Evolutionary conservation across 208 protist species (phyloP).

Genomic region (Blechomonas ayalai): DNA sequence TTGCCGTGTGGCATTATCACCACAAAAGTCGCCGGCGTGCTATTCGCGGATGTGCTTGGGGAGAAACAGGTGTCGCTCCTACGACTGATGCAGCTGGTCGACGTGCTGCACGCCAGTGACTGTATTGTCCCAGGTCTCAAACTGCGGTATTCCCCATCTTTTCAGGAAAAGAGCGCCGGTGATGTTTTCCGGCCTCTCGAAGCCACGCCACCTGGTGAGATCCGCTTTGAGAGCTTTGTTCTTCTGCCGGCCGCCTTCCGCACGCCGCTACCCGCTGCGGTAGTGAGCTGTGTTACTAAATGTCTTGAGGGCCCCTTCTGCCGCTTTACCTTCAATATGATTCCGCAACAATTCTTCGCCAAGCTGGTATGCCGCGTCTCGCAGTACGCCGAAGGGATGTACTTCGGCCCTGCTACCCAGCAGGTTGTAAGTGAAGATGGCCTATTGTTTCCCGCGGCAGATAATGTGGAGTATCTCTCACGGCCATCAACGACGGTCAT

Average conservation of each 20-base stretch:
- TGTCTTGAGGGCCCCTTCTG: conserved; percentile 77
- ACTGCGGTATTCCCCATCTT: conserved; percentile 22
- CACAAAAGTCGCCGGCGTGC: conserved; percentile 5
- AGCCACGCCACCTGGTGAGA: not conserved
- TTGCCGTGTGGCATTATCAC: conserved; percentile 12
- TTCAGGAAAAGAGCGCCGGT: not conserved
- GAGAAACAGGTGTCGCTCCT: conserved; percentile 15
- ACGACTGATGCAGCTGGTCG: conserved; percentile 13
- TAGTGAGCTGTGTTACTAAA: conserved; percentile 41
- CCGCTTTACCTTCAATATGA: conserved; percentile 67
- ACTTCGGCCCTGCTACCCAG: conserved; percentile 33
- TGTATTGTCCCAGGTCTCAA: conserved; percentile 26
- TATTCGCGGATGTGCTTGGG: conserved; percentile 10
- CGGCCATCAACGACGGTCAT: conserved; percentile 1
- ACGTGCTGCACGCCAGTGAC: conserved; percentile 34
- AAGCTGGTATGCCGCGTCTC: conserved; percentile 50
- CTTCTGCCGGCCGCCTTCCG: conserved; percentile 52
- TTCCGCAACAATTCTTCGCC: conserved; percentile 70
- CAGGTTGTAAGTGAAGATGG: conserved; percentile 2
- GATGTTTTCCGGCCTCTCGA: not conserved
- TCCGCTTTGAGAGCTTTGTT: conserved; percentile 40
- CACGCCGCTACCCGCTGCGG: conserved; percentile 28
- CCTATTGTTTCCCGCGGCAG: not conserved
- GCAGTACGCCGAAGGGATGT: conserved; percentile 24
- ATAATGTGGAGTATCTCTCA: not conserved